Conservation (phyloP, 352 stramenopile genomes). For the Phytophthora sp. region DNA sequence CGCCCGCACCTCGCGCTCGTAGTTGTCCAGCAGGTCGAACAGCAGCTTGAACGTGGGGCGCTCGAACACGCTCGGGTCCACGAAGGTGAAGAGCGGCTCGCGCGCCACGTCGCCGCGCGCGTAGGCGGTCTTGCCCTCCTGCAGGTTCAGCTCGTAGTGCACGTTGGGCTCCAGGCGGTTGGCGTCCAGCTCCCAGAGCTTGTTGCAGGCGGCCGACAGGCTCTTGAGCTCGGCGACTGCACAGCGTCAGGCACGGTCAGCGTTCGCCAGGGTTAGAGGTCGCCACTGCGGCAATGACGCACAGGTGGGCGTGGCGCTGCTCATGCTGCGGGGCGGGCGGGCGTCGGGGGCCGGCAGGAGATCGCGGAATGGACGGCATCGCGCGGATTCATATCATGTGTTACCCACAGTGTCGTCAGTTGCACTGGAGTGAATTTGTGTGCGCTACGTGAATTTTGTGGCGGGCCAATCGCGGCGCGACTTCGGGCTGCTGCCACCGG, state of each 20-base stretch:
- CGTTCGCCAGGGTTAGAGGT: neutral
- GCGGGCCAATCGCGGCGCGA: too few species aligned
- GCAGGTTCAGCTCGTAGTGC: conserved; percentile 95
- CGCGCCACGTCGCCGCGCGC: conserved; percentile 86
- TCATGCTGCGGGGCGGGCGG: conserved; percentile 29
- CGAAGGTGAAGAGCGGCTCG: conserved; percentile 92
- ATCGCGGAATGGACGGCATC: conserved; percentile 32
- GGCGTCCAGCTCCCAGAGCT: conserved; percentile 93
- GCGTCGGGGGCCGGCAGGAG: neutral
- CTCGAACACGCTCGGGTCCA: conserved; percentile 88
- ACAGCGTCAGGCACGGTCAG: neutral
- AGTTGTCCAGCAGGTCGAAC: conserved; percentile 90
- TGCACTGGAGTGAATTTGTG: too few species aligned
- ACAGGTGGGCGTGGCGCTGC: conserved; percentile 56
- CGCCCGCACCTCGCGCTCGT: conserved; percentile 68
- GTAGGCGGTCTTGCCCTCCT: conserved; percentile 92
- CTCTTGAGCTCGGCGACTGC: conserved; percentile 57
- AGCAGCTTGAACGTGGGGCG: conserved; percentile 93
- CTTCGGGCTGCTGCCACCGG: too few species aligned
- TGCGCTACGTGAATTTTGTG: too few species aligned
- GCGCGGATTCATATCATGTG: too few species aligned
- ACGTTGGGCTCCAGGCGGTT: conserved; percentile 80
- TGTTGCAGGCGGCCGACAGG: conserved; percentile 80
- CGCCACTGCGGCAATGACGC: conserved; percentile 4
- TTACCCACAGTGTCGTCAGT: conserved; percentile 9